phyloP scores from a whole-genome alignment of 257 asterid genomes.

The Lycium barbarum region DNA sequence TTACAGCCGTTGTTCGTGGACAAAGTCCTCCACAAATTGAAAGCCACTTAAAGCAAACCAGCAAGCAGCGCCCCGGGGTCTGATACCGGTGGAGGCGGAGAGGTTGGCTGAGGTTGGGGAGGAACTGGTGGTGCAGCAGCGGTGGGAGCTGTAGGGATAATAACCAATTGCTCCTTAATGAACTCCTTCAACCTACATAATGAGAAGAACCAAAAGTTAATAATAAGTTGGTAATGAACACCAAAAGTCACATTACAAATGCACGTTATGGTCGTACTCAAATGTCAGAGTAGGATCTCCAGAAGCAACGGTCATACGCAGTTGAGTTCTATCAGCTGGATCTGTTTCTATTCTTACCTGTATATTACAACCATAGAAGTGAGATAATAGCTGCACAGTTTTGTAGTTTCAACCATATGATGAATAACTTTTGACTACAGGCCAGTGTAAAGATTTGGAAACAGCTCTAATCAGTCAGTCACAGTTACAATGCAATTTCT shows the following conservation, averaged over 20 bases:
- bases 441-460: neutral
- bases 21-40: slow-evolving; percentile 19
- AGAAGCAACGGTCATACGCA: slow-evolving; percentile 89
- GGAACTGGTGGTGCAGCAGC: slow-evolving; percentile 49
- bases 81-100: slow-evolving; percentile 52
- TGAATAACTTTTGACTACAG: slow-evolving; percentile 1
- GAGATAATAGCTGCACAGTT: slow-evolving; percentile 14
- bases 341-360: slow-evolving; percentile 96
- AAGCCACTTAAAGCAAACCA: slow-evolving; percentile 64
- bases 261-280: slow-evolving; percentile 59
- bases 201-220: neutral
- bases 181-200: slow-evolving; percentile 77
- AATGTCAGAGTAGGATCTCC: slow-evolving; percentile 84
- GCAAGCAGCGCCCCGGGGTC: slow-evolving; percentile 90
- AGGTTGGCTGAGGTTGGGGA: slow-evolving; percentile 60
- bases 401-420: neutral
- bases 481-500: neutral
- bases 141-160: slow-evolving; percentile 64
- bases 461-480: neutral
- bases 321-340: slow-evolving; percentile 95
- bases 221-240: neutral
- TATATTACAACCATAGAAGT: slow-evolving; percentile 26
- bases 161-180: slow-evolving; percentile 75
- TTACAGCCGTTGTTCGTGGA: slow-evolving; percentile 40
- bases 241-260: slow-evolving; percentile 14